Conservation (phyloP, 805 yeast genomes). For the Lipomyces oligophaga region DNA sequence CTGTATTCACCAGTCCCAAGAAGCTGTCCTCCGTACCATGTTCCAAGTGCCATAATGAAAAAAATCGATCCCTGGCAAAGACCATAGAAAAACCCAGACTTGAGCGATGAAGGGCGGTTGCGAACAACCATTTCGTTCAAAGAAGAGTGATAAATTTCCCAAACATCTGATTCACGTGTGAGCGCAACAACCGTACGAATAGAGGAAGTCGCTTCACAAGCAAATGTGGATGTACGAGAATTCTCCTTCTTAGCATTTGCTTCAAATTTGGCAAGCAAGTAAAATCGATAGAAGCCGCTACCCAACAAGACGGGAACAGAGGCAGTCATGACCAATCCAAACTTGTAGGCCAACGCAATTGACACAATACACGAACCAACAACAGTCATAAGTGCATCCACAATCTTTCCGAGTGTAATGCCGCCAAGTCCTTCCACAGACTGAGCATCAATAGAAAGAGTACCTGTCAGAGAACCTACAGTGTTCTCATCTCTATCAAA, state of each 20-base stretch:
- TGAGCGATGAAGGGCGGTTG: conserved; percentile 34
- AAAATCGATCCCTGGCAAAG: conserved; percentile 42
- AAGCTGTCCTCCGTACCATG: conserved; percentile 44
- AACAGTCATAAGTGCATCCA: conserved; percentile 38
- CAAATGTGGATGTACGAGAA: conserved; percentile 41
- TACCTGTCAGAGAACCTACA: conserved; percentile 32
- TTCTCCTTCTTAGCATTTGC: conserved; percentile 40
- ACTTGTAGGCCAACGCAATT: conserved; percentile 41
- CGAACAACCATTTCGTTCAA: conserved; percentile 31
- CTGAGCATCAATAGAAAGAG: conserved; percentile 34
- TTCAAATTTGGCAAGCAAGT: conserved; percentile 36
- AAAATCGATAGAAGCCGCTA: conserved; percentile 42
- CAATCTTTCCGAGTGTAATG: conserved; percentile 34
- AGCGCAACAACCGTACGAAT: conserved; percentile 44
- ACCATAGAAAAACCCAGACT: conserved; percentile 39
- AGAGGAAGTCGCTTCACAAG: conserved; percentile 41
- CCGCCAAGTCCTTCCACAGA: conserved; percentile 36
- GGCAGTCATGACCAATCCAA: conserved; percentile 44
- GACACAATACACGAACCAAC: conserved; percentile 41
- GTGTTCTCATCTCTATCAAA: conserved; percentile 34
- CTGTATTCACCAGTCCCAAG: conserved; percentile 36
- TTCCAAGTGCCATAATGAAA: conserved; percentile 42
- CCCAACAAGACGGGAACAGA: conserved; percentile 38
- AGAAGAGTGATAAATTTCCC: conserved; percentile 33
- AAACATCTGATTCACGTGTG: conserved; percentile 43